Percentiles rank a stretch among this genome's conserved stretches.
These are phyloP conservation scores for Kazachstania viticola DNA, from an alignment of 805 yeast species.

Conservation along the genomic window DNA sequence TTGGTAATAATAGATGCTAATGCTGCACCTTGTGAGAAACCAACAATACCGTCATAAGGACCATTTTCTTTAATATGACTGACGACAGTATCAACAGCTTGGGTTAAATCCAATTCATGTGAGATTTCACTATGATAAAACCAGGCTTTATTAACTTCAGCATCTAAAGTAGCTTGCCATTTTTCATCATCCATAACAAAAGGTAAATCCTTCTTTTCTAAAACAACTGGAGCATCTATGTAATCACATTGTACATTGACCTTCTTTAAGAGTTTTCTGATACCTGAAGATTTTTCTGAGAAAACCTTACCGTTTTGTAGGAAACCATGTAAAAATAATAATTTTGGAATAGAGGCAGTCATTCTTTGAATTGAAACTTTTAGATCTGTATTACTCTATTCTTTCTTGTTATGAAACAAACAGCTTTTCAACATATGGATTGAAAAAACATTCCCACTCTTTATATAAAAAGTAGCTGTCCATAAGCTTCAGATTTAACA, in stretches of 20 bases:
- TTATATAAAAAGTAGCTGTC: too few species aligned
- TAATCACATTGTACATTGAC: conserved; percentile 62
- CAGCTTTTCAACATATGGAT: too few species aligned
- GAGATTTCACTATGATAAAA: conserved; percentile 46
- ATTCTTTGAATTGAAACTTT: too few species aligned
- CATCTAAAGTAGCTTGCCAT: conserved; percentile 36
- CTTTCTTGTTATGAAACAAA: too few species aligned
- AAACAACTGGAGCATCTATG: conserved; percentile 63
- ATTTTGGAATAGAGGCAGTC: conserved; percentile 26
- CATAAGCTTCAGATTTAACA: too few species aligned
- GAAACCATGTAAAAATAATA: conserved; percentile 86
- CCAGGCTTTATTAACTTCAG: conserved; percentile 55
- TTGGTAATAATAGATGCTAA: conserved; percentile 61
- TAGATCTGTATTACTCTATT: too few species aligned
- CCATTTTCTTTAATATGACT: conserved; percentile 49
- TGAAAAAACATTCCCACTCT: too few species aligned
- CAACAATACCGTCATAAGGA: conserved; percentile 81
- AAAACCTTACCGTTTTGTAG: conserved; percentile 76
- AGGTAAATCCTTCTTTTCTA: conserved; percentile 65
- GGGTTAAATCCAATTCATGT: conserved; percentile 38
- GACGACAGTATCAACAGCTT: conserved; percentile 37
- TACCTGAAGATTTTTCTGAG: conserved; percentile 80
- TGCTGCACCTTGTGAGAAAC: conserved; percentile 94
- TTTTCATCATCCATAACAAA: conserved; percentile 47
- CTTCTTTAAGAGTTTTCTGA: conserved; percentile 60